phyloP scores from a whole-genome alignment of 2,329 filamentous ascomycete genomes.

The Sporothrix schenckii region DNA sequence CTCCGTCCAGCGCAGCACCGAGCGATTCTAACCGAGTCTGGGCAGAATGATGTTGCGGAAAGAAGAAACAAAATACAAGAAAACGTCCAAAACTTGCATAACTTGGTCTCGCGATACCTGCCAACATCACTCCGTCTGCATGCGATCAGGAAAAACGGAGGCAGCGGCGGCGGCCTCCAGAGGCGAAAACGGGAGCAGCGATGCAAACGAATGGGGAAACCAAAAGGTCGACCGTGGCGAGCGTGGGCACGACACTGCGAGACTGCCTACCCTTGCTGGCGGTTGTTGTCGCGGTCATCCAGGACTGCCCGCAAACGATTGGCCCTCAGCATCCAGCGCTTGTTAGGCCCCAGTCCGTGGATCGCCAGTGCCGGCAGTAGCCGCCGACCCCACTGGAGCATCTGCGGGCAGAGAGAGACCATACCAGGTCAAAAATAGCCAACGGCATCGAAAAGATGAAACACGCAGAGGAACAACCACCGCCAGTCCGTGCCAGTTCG shows the following conservation, averaged over 20 bases:
- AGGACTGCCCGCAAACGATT: constrained; percentile 20
- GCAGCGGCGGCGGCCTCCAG: constrained; percentile 5
- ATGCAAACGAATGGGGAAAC: too few species aligned
- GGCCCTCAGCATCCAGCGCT: constrained; percentile 32
- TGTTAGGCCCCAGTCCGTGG: not conserved
- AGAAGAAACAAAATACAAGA: not conserved
- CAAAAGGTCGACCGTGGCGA: too few species aligned
- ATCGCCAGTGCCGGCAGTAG: constrained; percentile 4
- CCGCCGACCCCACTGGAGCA: constrained; percentile 22
- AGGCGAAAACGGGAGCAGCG: not conserved
- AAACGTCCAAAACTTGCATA: not conserved
- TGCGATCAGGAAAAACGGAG: not conserved
- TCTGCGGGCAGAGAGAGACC: not conserved
- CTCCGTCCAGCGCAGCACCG: constrained; percentile 18
- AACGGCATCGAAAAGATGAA: not conserved
- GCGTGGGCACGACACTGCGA: not conserved
- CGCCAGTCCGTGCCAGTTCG: not conserved
- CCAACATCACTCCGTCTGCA: not conserved
- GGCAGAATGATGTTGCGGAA: not conserved
- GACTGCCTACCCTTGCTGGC: not conserved
- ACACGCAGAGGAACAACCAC: constrained; percentile 5
- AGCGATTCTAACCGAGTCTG: not conserved
- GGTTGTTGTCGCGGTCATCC: constrained; percentile 19
- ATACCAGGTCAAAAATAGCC: not conserved
- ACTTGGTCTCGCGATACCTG: not conserved